Conservation (phyloP, 345 rosid species). For the Bruguiera gymnorhiza region DNA sequence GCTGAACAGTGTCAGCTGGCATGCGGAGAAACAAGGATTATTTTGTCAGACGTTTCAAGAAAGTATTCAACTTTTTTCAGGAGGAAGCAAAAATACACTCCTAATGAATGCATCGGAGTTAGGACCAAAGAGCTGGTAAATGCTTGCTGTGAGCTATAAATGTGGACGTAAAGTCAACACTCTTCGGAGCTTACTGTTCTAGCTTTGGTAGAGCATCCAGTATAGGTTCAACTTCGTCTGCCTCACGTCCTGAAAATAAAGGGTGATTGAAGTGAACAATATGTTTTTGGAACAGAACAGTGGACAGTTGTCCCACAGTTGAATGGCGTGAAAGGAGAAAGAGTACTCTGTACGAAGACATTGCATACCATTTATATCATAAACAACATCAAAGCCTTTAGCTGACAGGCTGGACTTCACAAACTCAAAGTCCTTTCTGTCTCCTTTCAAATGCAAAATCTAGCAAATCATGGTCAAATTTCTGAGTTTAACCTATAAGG, state of each 20-base stretch:
- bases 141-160: not conserved
- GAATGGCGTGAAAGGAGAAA: not conserved
- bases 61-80: too few species aligned
- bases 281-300: not conserved
- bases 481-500: not conserved
- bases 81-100: too few species aligned
- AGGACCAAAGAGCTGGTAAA: not conserved
- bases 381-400: slow-evolving; percentile 88
- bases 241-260: slow-evolving; percentile 70
- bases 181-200: slow-evolving; percentile 61
- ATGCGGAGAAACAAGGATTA: too few species aligned
- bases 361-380: slow-evolving; percentile 80
- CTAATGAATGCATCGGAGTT: too few species aligned
- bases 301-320: not conserved
- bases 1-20: too few species aligned
- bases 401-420: slow-evolving; percentile 94
- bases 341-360: not conserved
- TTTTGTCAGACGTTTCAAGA: too few species aligned
- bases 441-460: slow-evolving; percentile 96
- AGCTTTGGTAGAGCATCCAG: slow-evolving; percentile 88
- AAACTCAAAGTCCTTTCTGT: slow-evolving; percentile 87
- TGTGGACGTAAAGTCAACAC: not conserved
- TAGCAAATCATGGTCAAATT: slow-evolving; percentile 30
- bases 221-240: slow-evolving; percentile 86
- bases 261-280: slow-evolving; percentile 4